Percentiles rank a stretch among this genome's conserved stretches.
phyloP scores from a whole-genome alignment of 2,329 filamentous ascomycete species.

The Arthrobotrys pseudoclavata region DNA sequence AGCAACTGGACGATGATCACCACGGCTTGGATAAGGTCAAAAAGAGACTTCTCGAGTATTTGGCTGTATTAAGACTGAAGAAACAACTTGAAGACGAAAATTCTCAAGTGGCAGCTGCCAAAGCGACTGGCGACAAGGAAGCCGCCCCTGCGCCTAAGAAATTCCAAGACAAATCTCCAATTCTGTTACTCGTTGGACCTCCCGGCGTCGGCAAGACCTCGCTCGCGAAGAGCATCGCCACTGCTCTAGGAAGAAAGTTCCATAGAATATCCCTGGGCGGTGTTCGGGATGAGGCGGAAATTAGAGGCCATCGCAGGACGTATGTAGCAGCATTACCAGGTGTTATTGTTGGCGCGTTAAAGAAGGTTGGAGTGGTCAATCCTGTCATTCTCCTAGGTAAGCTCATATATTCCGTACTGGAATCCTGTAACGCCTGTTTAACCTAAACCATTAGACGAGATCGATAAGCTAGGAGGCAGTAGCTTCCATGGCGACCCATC shows the following conservation, averaged over 20 bases:
- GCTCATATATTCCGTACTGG: constrained; percentile 19
- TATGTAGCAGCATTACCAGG: constrained; percentile 99
- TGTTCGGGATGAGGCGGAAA: constrained; percentile 96
- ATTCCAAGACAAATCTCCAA: constrained; percentile 94
- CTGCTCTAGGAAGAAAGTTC: constrained; percentile 92
- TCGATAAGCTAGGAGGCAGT: constrained; percentile 92
- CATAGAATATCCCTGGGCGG: constrained; percentile 96
- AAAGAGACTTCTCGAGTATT: constrained; percentile 92
- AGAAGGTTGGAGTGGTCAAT: constrained; percentile 95
- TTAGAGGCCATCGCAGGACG: constrained; percentile 91
- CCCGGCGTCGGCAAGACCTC: constrained; percentile 97
- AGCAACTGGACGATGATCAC: constrained; percentile 94
- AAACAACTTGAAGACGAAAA: constrained; percentile 88
- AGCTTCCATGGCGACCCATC: constrained; percentile 96
- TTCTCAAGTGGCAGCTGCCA: constrained; percentile 64
- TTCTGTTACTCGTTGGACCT: constrained; percentile 90
- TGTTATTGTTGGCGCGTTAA: constrained; percentile 89
- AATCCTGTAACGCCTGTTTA: neutral
- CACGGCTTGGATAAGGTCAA: constrained; percentile 98
- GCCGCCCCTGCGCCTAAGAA: constrained; percentile 71
- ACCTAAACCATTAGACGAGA: constrained; percentile 76
- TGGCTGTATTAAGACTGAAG: constrained; percentile 95
- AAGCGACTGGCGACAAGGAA: constrained; percentile 77
- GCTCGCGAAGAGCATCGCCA: constrained; percentile 90
- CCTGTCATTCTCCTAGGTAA: constrained; percentile 84